Percentiles rank a stretch among this genome's conserved stretches.
These are phyloP conservation scores for Tetragonia tetragonoides DNA, from an alignment of 148 eudicot species.

Conservation along the genomic window DNA sequence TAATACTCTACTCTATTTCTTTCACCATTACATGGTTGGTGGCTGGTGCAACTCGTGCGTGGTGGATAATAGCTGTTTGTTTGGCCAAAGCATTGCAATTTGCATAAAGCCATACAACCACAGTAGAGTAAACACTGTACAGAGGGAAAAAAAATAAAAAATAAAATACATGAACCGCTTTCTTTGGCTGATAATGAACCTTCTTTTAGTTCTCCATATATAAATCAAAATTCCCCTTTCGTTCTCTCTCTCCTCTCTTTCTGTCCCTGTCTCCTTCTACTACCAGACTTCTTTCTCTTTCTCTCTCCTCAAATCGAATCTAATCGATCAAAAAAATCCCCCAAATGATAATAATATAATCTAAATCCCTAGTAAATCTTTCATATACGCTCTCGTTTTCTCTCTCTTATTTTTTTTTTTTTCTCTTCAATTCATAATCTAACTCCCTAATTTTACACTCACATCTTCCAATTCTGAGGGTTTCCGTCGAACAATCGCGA, in stretches of 20 bases:
- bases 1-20: too few species aligned
- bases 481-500: background rate
- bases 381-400: background rate
- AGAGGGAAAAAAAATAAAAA: too few species aligned
- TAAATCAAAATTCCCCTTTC: background rate
- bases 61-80: background rate
- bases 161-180: too few species aligned
- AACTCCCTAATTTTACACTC: background rate
- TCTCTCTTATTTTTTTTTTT: background rate
- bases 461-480: conserved; percentile 13
- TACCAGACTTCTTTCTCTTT: background rate
- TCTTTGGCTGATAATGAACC: too few species aligned
- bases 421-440: background rate
- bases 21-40: too few species aligned
- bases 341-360: too few species aligned
- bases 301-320: conserved; percentile 21
- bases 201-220: background rate
- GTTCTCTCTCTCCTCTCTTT: background rate
- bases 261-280: background rate
- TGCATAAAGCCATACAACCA: background rate
- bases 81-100: background rate
- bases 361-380: background rate
- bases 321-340: background rate
- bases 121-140: too few species aligned
- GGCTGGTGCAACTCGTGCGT: too few species aligned